Base-by-base conservation (phyloP, 257 asterid genomes). In the Linderniella brevidens region DNA sequence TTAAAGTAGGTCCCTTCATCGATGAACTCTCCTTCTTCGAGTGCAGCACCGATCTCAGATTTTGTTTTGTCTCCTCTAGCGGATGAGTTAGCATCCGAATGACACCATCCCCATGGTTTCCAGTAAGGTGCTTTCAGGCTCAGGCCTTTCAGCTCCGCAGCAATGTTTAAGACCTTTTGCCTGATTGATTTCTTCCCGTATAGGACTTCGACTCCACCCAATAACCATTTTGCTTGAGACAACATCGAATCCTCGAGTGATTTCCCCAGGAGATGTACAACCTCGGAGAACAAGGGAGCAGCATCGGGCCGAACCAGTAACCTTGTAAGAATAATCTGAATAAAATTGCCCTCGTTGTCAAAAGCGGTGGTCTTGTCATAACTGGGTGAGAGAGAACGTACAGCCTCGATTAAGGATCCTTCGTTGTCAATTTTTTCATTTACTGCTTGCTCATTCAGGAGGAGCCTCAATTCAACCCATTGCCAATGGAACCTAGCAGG, bases 401-500 rank as follows among this genome's bases (percentile, higher is more conserved):
- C 57, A 53, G 93, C 92, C 61, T 90, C 99, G 17, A 60, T 61
- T 53, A 90, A 72, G 41, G 94, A 67, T 50, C 70, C 58, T 54
- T 86, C 92, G 50, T 64, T 64, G 51, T 79, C 96, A 66, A 92
- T 69, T 57, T 86, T 92, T 60, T 86, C 93, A 51, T 70, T 70
- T 17, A 86, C 68, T 37, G 93, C 92, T 71, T 92, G 99, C 46
- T 92, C 99, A 41, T 92, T 77, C 50, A 92, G 70, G n/a, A 92
- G 79, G 52, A 86, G 82, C 70, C 99, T 71, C 42, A 92, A 85
- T 72, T 92, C 95, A 61, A 92, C 72, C 99, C 99, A 92, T 63
- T 92, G 99, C 99, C 95, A 92, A 44, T 92, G 99, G 66, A 92
- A 92, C 64, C 72, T 92, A 37, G 99, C 99, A 58, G 95, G 95